phyloP scores from a whole-genome alignment of 2,329 filamentous ascomycete species.

The Shiraia bambusicola region DNA sequence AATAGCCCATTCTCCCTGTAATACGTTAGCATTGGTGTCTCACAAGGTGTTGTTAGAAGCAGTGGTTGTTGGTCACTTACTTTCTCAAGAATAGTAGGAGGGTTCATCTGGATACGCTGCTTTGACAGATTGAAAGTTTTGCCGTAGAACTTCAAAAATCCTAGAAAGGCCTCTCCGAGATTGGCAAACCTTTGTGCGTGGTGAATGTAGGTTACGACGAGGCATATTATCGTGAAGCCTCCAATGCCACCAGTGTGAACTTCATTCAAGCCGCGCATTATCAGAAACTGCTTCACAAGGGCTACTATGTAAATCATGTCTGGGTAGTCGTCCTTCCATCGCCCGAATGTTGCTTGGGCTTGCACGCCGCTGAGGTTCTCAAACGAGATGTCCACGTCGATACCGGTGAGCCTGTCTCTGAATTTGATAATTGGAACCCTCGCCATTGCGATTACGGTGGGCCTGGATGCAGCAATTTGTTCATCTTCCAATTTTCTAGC shows the following conservation, averaged over 20 bases:
- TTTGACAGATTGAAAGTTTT: slow-evolving; percentile 71
- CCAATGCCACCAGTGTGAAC: slow-evolving; percentile 88
- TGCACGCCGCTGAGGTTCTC: slow-evolving; percentile 82
- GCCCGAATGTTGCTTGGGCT: slow-evolving; percentile 76
- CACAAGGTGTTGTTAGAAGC: not conserved
- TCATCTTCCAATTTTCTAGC: slow-evolving; percentile 57
- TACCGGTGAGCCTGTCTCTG: slow-evolving; percentile 71
- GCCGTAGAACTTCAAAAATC: slow-evolving; percentile 89
- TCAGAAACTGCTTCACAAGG: slow-evolving; percentile 86
- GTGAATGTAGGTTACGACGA: slow-evolving; percentile 84
- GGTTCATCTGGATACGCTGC: slow-evolving; percentile 71
- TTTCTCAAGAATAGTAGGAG: slow-evolving; percentile 76
- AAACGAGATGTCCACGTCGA: slow-evolving; percentile 92
- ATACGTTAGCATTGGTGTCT: slow-evolving; percentile 7
- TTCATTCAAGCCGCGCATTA: slow-evolving; percentile 88
- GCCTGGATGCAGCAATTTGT: slow-evolving; percentile 61
- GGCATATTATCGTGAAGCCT: slow-evolving; percentile 90
- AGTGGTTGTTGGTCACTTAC: slow-evolving; percentile 47
- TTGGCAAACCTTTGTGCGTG: slow-evolving; percentile 60
- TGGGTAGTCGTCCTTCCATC: slow-evolving; percentile 78
- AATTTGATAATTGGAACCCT: slow-evolving; percentile 94
- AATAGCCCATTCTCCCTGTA: slow-evolving; percentile 24
- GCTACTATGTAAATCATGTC: slow-evolving; percentile 84
- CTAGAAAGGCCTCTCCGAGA: slow-evolving; percentile 77
- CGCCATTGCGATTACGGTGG: slow-evolving; percentile 67